phyloP scores from a whole-genome alignment of 352 stramenopile species.

The Phytophthora pinifolia region DNA sequence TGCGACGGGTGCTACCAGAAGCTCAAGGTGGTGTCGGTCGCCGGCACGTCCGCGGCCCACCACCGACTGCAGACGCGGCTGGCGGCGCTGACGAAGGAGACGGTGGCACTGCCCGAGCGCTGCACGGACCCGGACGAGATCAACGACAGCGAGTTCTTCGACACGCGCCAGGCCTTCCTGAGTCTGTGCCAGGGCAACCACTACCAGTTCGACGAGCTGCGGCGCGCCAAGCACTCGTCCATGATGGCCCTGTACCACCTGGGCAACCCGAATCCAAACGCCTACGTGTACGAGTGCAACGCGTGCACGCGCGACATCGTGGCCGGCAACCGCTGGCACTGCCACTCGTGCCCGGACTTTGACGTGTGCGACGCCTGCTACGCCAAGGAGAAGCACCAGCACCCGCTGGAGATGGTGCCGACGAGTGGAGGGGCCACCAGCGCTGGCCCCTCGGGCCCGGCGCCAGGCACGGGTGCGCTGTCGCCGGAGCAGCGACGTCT shows the following conservation, averaged over 20 bases:
- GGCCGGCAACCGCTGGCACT: slow-evolving; percentile 88
- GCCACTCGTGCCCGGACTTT: slow-evolving; percentile 86
- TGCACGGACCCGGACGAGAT: slow-evolving; percentile 79
- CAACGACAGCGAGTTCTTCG: slow-evolving; percentile 92
- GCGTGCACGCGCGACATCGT: slow-evolving; percentile 84
- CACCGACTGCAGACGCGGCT: slow-evolving; percentile 51
- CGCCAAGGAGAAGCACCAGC: slow-evolving; percentile 81
- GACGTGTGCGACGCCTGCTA: slow-evolving; percentile 90
- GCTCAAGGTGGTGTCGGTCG: slow-evolving; percentile 36
- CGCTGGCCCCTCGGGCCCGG: slow-evolving; percentile 13
- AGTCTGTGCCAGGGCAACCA: slow-evolving; percentile 97
- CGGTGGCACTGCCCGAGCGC: slow-evolving; percentile 64
- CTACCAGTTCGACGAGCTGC: slow-evolving; percentile 99
- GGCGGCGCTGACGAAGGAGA: slow-evolving; percentile 53
- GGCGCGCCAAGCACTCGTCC: slow-evolving; percentile 98
- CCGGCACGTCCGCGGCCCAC: slow-evolving; percentile 34
- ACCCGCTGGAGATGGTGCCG: slow-evolving; percentile 80
- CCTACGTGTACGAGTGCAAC: slow-evolving; percentile 88
- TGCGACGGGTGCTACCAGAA: slow-evolving; percentile 84
- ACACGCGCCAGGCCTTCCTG: slow-evolving; percentile 97
- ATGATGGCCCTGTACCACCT: slow-evolving; percentile 99
- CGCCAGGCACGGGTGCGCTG: slow-evolving; percentile 29
- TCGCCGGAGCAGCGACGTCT: slow-evolving; percentile 66
- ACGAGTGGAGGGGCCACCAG: slow-evolving; percentile 42
- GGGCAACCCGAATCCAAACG: slow-evolving; percentile 93